Evolutionary conservation across 306 rosid genomes (phyloP).

Genomic region (Crataegus laevigata): DNA sequence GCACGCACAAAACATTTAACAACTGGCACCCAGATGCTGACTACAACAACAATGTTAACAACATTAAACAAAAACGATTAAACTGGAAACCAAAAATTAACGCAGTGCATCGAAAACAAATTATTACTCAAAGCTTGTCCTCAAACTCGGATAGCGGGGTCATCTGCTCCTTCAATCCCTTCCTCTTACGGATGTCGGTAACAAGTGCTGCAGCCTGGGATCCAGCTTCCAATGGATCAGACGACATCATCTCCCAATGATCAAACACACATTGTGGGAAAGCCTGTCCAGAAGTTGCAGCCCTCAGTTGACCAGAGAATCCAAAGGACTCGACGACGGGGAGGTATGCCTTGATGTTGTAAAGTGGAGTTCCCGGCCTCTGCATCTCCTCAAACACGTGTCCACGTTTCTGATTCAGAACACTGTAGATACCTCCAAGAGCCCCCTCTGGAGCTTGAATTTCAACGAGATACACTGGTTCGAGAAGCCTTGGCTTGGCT

Average conservation of each 20-base stretch:
- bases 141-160: slow-evolving; percentile 32
- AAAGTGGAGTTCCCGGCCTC: slow-evolving; percentile 75
- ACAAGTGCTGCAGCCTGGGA: slow-evolving; percentile 62
- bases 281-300: slow-evolving; percentile 92
- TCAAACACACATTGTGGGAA: slow-evolving; percentile 91
- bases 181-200: slow-evolving; percentile 75
- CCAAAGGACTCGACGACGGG: slow-evolving; percentile 75
- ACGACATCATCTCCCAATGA: slow-evolving; percentile 90
- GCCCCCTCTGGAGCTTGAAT: slow-evolving; percentile 85
- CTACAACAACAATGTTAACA: slow-evolving; percentile 8
- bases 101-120: neutral
- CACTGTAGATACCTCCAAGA: slow-evolving; percentile 77
- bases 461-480: slow-evolving; percentile 75
- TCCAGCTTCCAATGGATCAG: slow-evolving; percentile 72
- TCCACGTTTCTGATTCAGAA: slow-evolving; percentile 77
- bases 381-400: slow-evolving; percentile 71
- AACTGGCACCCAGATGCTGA: neutral
- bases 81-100: neutral
- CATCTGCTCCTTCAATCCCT: slow-evolving; percentile 71
- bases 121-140: slow-evolving; percentile 23
- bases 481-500: slow-evolving; percentile 77
- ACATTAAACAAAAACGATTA: neutral
- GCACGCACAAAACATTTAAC: neutral
- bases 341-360: slow-evolving; percentile 74
- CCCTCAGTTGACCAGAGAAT: slow-evolving; percentile 67